Evolutionary conservation across 495 filamentous ascomycete species (phyloP).

Genomic region (Xylaria venustula): DNA sequence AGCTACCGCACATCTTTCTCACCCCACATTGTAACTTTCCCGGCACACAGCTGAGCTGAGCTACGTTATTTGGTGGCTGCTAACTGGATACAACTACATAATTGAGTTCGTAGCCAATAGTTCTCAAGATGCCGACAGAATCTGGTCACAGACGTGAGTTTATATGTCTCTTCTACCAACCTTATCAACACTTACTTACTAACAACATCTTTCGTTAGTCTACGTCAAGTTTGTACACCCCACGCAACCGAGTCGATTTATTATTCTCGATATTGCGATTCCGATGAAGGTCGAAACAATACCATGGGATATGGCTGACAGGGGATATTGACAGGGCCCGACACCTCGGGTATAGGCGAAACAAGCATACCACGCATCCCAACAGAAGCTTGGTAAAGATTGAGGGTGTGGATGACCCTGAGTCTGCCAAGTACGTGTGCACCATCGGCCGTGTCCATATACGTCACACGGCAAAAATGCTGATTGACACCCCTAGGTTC

Average conservation of each 20-base stretch:
- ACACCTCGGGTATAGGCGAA: conserved; percentile 87
- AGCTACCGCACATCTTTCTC: conserved; percentile 3
- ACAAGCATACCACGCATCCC: conserved; percentile 77
- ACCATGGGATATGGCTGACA: conserved; percentile 24
- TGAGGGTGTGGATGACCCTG: conserved; percentile 82
- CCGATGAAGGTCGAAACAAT: neutral
- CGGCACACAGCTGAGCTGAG: neutral
- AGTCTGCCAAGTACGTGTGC: conserved; percentile 71
- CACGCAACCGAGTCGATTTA: conserved; percentile 12
- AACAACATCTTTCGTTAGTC: conserved; percentile 47
- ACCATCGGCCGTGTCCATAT: neutral
- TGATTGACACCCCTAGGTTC: conserved; percentile 53
- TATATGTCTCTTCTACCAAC: neutral
- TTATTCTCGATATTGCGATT: neutral
- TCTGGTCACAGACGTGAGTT: conserved; percentile 76
- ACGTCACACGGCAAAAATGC: neutral
- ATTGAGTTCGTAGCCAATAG: conserved; percentile 21
- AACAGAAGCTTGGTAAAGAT: conserved; percentile 86
- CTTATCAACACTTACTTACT: neutral
- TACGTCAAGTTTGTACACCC: conserved; percentile 80
- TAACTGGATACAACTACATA: neutral
- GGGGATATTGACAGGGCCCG: conserved; percentile 58
- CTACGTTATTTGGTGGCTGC: neutral
- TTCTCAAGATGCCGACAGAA: conserved; percentile 72
- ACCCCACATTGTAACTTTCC: conserved; percentile 1